Base-by-base conservation (phyloP, 768 basidiomycete genomes). In the Rhodotorula kratochvilovae region DNA sequence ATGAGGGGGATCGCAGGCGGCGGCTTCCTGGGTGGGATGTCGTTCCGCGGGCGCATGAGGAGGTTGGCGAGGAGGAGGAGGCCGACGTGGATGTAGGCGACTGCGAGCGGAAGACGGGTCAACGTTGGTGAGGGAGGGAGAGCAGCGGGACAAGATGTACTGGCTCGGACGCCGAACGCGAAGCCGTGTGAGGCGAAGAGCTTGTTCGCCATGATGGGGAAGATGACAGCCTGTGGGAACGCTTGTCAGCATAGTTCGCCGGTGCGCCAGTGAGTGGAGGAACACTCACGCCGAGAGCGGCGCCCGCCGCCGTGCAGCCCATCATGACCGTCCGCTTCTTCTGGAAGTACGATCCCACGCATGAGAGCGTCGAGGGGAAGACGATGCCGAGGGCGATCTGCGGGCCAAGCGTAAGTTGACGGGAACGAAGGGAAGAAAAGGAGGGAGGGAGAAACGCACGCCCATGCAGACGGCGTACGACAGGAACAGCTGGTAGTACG, bases 61-160 rank as follows among this genome's bases (percentile, higher is more conserved):
- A 86, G 23, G 83, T 86, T 15, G 84, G 87, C 54, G 86, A 86
- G 59, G 86, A 86, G 19, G 85, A 90, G 56, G 86, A 87, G 76
- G 84, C 85, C 12, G 87, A 87, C 3, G 48, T 54, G 50, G 42
- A 69, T 42, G 62, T 69, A 69, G 48, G 56, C 57, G 10, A 51
- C 67, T 61, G 54, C 33, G 39, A 33, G 21, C 2, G 15, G 36
- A 10, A 8, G 45, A 16, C 58, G 8, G 36, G 2, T 27, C 25
- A 7, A 11, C 48, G 36, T 58, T 12, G 19, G 17, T n/a, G n/a
- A 3, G 5, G 35, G 2, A 4, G 35, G 39, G 46, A 15, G 21
- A n/a, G 25, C 11, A 12, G 11, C 0, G 10, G 19, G 57, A 43
- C 13, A 3, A 29, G 39, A 51, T 46, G 57, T 4, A 67, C 66